A percentile compares a stretch with the other conserved stretches of the same genome.
These are phyloP conservation scores for Aspergillus olivimuriae DNA, from an alignment of 495 filamentous ascomycete species.

Conservation along the genomic window DNA sequence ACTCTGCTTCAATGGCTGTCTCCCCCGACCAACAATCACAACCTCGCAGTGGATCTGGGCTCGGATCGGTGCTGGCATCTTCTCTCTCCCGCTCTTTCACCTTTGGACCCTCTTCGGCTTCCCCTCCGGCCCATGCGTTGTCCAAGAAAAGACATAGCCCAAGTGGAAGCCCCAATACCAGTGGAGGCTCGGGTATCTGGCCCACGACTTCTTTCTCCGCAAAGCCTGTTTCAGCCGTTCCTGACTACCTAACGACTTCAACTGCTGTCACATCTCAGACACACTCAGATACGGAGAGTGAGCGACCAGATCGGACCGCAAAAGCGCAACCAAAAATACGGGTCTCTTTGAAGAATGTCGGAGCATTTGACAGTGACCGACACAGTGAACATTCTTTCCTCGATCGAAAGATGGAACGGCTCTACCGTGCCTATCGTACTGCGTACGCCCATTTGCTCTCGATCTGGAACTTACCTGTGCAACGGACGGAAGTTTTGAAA, in stretches of 20 bases:
- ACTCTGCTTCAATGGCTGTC: slow-evolving; percentile 56
- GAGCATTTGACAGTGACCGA: slow-evolving; percentile 72
- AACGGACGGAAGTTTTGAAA: slow-evolving; percentile 76
- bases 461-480: slow-evolving; percentile 72
- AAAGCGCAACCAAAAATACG: slow-evolving; percentile 42
- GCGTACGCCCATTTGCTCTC: slow-evolving; percentile 77
- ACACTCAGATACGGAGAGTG: slow-evolving; percentile 43
- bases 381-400: slow-evolving; percentile 61
- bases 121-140: slow-evolving; percentile 46
- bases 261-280: slow-evolving; percentile 25
- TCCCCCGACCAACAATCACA: slow-evolving; percentile 60
- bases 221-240: slow-evolving; percentile 24
- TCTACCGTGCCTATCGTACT: slow-evolving; percentile 67
- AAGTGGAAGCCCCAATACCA: slow-evolving; percentile 56
- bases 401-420: slow-evolving; percentile 50
- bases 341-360: slow-evolving; percentile 66
- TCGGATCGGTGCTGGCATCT: slow-evolving; percentile 57
- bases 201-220: slow-evolving; percentile 53
- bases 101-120: slow-evolving; percentile 58
- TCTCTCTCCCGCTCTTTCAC: slow-evolving; percentile 68
- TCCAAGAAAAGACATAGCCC: slow-evolving; percentile 59
- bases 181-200: slow-evolving; percentile 59
- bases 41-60: slow-evolving; percentile 34
- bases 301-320: slow-evolving; percentile 17
- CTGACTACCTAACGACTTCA: slow-evolving; percentile 23